Conservation (phyloP, 225 moss, liverwort and hornwort species). For the Polytrichum commune region DNA sequence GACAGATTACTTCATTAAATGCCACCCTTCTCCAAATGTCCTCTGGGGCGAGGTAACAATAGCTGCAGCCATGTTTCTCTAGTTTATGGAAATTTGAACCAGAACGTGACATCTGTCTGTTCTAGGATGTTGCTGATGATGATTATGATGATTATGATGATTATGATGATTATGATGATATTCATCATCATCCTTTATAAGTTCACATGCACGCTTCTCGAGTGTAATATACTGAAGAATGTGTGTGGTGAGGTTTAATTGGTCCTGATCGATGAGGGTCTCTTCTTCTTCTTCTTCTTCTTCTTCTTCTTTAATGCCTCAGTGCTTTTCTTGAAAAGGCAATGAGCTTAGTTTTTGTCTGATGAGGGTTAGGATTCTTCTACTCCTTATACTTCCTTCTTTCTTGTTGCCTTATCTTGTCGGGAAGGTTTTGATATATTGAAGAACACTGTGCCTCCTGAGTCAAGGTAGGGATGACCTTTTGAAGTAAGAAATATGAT, state of each 20-base stretch:
- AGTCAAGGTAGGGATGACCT: too few species aligned
- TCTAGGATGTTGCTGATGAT: background rate
- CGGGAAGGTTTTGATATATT: too few species aligned
- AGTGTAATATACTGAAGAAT: background rate
- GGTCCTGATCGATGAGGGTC: too few species aligned
- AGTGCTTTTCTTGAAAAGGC: too few species aligned
- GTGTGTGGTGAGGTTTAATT: background rate
- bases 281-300: too few species aligned
- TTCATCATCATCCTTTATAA: background rate
- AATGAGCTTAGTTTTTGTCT: too few species aligned
- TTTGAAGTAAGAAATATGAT: too few species aligned
- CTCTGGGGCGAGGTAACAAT: slow-evolving; percentile 48
- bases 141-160: background rate
- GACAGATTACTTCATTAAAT: slow-evolving; percentile 61
- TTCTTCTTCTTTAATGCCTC: too few species aligned
- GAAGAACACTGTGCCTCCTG: too few species aligned
- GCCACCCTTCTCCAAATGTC: slow-evolving; percentile 38
- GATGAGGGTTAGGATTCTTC: too few species aligned
- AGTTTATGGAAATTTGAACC: background rate
- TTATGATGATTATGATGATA: background rate
- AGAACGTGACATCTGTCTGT: background rate
- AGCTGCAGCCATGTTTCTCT: background rate
- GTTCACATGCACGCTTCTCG: background rate
- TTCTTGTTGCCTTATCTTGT: too few species aligned
- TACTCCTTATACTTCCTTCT: too few species aligned